Evolutionary conservation across 495 filamentous ascomycete species (phyloP).

Genomic region (Penicillium flavigenum): DNA sequence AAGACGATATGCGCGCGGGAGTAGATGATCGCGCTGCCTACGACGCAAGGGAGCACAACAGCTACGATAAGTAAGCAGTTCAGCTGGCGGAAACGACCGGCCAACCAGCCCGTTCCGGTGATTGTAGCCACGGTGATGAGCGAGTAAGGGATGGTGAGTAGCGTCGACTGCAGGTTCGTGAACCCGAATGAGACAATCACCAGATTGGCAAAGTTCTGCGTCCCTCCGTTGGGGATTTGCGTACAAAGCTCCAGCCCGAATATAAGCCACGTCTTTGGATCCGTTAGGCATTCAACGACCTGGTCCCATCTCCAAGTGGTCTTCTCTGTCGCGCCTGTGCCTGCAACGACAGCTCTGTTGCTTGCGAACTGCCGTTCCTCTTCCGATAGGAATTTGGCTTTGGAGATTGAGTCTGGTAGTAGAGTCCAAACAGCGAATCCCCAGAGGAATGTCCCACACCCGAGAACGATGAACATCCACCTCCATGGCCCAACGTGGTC

Average conservation of each 20-base stretch:
- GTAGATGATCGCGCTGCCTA: conserved; percentile 62
- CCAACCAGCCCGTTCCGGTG: conserved; percentile 39
- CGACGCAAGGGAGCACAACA: conserved; percentile 36
- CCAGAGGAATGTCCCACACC: conserved; percentile 54
- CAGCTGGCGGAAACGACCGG: conserved; percentile 30
- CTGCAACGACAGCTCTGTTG: conserved; percentile 44
- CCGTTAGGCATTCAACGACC: conserved; percentile 50
- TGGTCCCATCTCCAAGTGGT: conserved; percentile 58
- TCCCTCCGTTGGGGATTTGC: conserved; percentile 46
- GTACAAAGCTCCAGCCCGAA: conserved; percentile 56
- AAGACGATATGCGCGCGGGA: conserved; percentile 48
- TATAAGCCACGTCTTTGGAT: conserved; percentile 61
- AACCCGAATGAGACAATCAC: conserved; percentile 48
- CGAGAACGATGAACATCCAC: conserved; percentile 54
- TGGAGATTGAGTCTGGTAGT: conserved; percentile 62
- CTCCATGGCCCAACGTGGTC: conserved; percentile 51
- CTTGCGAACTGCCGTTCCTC: conserved; percentile 56
- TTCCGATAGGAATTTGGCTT: conserved; percentile 55
- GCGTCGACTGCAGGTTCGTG: conserved; percentile 40
- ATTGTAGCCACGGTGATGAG: conserved; percentile 41
- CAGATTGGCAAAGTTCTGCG: conserved; percentile 47
- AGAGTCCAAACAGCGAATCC: conserved; percentile 51
- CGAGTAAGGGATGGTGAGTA: conserved; percentile 45
- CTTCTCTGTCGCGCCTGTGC: conserved; percentile 50
- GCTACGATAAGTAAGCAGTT: conserved; percentile 37